These are phyloP conservation scores for Apiotrichum montevideense DNA, from an alignment of 1,284 basidiomycete genomes.

Conservation along the genomic window DNA sequence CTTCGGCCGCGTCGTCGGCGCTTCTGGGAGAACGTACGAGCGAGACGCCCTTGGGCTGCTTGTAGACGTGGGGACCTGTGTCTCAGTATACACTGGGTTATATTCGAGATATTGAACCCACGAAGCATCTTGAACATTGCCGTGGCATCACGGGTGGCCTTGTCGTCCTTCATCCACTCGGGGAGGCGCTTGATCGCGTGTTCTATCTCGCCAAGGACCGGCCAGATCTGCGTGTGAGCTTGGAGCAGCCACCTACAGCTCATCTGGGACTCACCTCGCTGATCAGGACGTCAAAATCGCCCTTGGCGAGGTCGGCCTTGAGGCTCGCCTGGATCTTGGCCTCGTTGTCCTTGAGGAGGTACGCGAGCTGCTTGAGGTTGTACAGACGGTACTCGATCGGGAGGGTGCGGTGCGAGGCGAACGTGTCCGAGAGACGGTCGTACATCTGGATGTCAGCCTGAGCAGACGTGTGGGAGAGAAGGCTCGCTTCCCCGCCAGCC, in stretches of 20 bases:
- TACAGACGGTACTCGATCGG: constrained; percentile 56
- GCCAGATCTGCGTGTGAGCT: constrained; percentile 32
- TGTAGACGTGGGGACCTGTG: constrained; percentile 61
- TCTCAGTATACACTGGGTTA: constrained; percentile 30
- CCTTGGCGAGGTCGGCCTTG: constrained; percentile 55
- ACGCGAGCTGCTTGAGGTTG: constrained; percentile 60
- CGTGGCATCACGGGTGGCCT: constrained; percentile 52
- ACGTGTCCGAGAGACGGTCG: constrained; percentile 50
- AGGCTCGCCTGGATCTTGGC: constrained; percentile 52
- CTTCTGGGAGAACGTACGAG: constrained; percentile 49
- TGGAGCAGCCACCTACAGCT: no score
- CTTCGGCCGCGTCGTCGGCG: no score
- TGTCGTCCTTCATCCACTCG: constrained; percentile 68
- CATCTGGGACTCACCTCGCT: constrained; percentile 28
- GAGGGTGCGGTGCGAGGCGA: constrained; percentile 53
- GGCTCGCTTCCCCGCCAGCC: no score
- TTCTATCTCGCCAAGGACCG: constrained; percentile 58
- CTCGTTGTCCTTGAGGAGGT: constrained; percentile 58
- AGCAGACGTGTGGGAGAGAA: no score
- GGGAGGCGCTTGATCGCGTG: constrained; percentile 62
- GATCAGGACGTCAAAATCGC: constrained; percentile 30
- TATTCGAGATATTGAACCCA: constrained; percentile 10
- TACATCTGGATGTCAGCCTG: constrained; percentile 45
- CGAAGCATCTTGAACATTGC: constrained; percentile 38
- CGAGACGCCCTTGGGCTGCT: constrained; percentile 69